Evolutionary conservation across 2,329 filamentous ascomycete genomes (phyloP), one percentile per base, ranked within the genome.

Genomic region (Nemania serpens): DNA sequence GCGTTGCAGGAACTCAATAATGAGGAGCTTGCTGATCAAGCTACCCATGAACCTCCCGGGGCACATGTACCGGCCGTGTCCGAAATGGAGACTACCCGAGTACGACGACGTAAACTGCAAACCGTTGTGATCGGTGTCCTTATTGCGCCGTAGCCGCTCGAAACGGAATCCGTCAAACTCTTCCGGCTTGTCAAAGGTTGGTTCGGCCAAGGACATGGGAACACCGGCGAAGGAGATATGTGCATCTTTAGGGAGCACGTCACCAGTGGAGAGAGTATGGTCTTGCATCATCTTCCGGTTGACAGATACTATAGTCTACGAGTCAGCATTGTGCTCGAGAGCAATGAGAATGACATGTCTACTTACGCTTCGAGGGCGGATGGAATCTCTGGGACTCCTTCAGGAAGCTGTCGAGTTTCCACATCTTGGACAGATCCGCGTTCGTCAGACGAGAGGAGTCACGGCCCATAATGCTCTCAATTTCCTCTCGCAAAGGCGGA

Each of bases 331-430:
- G n/a, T n/a, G n/a, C n/a, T n/a, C n/a, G n/a, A n/a, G n/a, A n/a
- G n/a, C n/a, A n/a, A n/a, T n/a, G n/a, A n/a, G n/a, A n/a, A 22
- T 52, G 20, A 15, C 36, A 50, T 13, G 25, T 25, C 13, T 7
- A 55, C 56, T 22, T 58, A 63, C 57, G 25, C 33, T 61, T 58
- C 7, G 61, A 55, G 2, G 61, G 58, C 2, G 61, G 58, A n/a
- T 64, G 54, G 36, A 64, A 64, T 39, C 61, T 51, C 46, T 64
- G 61, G 3, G 39, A 18, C 20, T 64, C 61, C 37, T 64, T 64
- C 54, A 64, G 15, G 41, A 64, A 64, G 22, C 61, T 64, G 34
- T 64, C 61, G 13, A 64, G 58, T 22, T 64, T 64, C 58, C 61
- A 63, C 61, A 63, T 63, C 22, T 55, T 60, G 46, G 57, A 57